Percentiles rank a stretch among this genome's conserved stretches.
These are phyloP conservation scores for Colletotrichum salicis DNA, from an alignment of 2,329 filamentous ascomycete species.

Conservation along the genomic window DNA sequence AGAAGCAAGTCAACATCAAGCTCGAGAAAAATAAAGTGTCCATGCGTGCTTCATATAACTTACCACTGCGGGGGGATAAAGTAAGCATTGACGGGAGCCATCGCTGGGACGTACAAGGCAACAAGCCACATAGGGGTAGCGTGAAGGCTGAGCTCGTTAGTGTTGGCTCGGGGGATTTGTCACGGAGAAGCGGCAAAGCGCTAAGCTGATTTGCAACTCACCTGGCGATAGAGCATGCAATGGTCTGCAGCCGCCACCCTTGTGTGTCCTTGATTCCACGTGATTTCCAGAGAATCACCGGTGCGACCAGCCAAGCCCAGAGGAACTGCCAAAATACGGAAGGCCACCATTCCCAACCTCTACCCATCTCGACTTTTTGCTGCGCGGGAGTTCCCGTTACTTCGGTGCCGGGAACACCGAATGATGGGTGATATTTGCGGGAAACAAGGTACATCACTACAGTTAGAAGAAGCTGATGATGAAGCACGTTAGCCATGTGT, in stretches of 20 bases:
- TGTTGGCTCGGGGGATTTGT: not conserved
- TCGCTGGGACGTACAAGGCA: constrained; percentile 63
- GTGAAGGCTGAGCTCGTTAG: constrained; percentile 59
- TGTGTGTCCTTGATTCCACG: constrained; percentile 72
- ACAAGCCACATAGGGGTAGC: constrained; percentile 76
- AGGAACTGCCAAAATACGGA: constrained; percentile 72
- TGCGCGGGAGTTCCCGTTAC: constrained; percentile 65
- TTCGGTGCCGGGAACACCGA: constrained; percentile 70
- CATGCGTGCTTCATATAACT: constrained; percentile 40
- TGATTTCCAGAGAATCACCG: constrained; percentile 70
- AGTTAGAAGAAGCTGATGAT: constrained; percentile 64
- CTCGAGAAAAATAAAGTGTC: not conserved
- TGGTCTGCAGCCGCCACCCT: constrained; percentile 73
- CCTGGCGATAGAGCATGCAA: constrained; percentile 60
- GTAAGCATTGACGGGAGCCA: constrained; percentile 63
- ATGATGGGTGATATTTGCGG: constrained; percentile 71
- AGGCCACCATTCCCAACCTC: constrained; percentile 76
- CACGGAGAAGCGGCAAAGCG: constrained; percentile 7
- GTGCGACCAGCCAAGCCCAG: constrained; percentile 72
- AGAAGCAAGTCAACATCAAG: not conserved
- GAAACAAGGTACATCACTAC: constrained; percentile 71
- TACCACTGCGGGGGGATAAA: constrained; percentile 73
- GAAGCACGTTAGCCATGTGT: constrained; percentile 34
- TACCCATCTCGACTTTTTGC: constrained; percentile 54
- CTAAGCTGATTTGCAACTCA: constrained; percentile 41